Evolutionary conservation across 2,329 filamentous ascomycete species (phyloP).

Genomic region (Alternaria sp.): DNA sequence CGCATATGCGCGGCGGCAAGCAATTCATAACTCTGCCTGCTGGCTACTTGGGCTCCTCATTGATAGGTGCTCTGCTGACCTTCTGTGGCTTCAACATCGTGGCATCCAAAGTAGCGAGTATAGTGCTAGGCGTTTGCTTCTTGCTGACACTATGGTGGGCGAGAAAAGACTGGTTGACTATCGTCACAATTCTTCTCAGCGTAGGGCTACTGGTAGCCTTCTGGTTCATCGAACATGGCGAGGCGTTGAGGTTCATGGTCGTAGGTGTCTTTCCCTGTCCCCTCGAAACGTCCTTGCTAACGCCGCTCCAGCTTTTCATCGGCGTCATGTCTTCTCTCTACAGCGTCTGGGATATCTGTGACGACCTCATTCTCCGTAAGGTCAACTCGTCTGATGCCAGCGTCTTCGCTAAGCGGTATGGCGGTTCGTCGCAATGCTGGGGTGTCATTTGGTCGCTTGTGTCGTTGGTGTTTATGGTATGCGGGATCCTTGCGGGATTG

Average conservation of each 20-base stretch:
- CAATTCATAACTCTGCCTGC: slow-evolving; percentile 75
- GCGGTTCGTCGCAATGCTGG: slow-evolving; percentile 81
- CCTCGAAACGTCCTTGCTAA: neutral
- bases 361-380: slow-evolving; percentile 80
- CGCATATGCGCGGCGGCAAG: slow-evolving; percentile 76
- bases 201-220: slow-evolving; percentile 74
- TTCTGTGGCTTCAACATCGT: slow-evolving; percentile 85
- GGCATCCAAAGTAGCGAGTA: slow-evolving; percentile 78
- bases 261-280: slow-evolving; percentile 48
- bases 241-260: slow-evolving; percentile 75
- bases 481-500: slow-evolving; percentile 75
- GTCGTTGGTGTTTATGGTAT: slow-evolving; percentile 73
- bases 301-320: slow-evolving; percentile 68
- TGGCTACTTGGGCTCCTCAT: slow-evolving; percentile 76
- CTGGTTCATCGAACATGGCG: slow-evolving; percentile 81
- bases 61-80: slow-evolving; percentile 78
- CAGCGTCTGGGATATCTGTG: slow-evolving; percentile 85
- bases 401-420: slow-evolving; percentile 78
- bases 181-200: slow-evolving; percentile 71
- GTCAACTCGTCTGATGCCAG: slow-evolving; percentile 81
- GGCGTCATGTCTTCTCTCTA: slow-evolving; percentile 83
- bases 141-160: slow-evolving; percentile 84
- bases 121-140: slow-evolving; percentile 75
- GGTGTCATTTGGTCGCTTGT: slow-evolving; percentile 79
- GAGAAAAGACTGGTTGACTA: slow-evolving; percentile 77